Evolutionary conservation across 2,329 filamentous ascomycete genomes (phyloP).

Genomic region (Arthrobotrys iridis): DNA sequence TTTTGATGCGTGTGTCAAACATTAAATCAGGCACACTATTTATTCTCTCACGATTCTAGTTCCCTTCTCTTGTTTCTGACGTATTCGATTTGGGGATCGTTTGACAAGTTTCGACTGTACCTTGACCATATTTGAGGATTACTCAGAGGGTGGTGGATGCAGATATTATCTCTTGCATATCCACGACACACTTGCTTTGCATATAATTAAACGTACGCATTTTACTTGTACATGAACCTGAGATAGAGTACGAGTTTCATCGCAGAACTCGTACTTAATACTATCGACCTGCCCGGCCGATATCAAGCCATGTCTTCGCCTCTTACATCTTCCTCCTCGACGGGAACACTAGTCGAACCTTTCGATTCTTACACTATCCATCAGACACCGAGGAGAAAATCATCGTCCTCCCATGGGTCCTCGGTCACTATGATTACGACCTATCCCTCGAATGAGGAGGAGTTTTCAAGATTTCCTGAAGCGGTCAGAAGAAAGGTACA

Average conservation of each 20-base stretch:
- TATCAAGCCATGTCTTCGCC: slow-evolving; percentile 50
- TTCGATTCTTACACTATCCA: slow-evolving; percentile 41
- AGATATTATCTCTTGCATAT: slow-evolving; percentile 54
- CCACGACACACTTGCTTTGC: slow-evolving; percentile 46
- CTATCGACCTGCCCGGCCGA: slow-evolving; percentile 20
- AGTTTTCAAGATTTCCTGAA: slow-evolving; percentile 68
- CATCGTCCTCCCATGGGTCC: slow-evolving; percentile 53
- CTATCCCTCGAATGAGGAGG: slow-evolving; percentile 56
- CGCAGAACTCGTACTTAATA: slow-evolving; percentile 34
- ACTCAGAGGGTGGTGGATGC: slow-evolving; percentile 53
- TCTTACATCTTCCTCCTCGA: slow-evolving; percentile 52
- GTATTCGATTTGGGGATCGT: slow-evolving; percentile 30
- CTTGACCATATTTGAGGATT: slow-evolving; percentile 50
- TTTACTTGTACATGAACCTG: slow-evolving; percentile 44
- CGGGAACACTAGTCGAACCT: slow-evolving; percentile 50
- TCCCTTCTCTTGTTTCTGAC: slow-evolving; percentile 21
- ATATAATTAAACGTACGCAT: slow-evolving; percentile 32
- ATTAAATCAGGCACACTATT: slow-evolving; percentile 26
- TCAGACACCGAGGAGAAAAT: slow-evolving; percentile 46
- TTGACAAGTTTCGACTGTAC: slow-evolving; percentile 40
- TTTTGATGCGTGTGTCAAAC: slow-evolving; percentile 39
- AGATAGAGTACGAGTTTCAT: slow-evolving; percentile 44
- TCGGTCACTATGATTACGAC: slow-evolving; percentile 55
- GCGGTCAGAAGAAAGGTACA: slow-evolving; percentile 70
- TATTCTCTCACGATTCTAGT: slow-evolving; percentile 14